These are phyloP conservation scores for Viridothelium virens DNA, from an alignment of 495 filamentous ascomycete species.

Conservation along the genomic window DNA sequence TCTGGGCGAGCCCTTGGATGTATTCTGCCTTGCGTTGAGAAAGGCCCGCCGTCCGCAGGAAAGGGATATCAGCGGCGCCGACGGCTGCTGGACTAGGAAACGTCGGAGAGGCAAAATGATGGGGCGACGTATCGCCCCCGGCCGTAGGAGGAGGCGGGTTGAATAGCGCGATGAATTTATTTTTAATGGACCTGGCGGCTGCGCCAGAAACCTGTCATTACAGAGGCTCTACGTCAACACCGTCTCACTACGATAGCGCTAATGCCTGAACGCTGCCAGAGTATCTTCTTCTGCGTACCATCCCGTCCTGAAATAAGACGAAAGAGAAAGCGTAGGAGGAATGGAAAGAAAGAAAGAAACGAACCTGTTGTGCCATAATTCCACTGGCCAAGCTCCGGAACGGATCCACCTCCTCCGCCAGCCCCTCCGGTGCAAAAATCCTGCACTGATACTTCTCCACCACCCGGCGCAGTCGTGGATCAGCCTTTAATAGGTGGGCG, in stretches of 20 bases:
- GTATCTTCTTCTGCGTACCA: too few relatives aligned
- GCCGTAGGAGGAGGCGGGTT: slow-evolving; percentile 28
- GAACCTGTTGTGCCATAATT: slow-evolving; percentile 83
- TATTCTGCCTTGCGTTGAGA: slow-evolving; percentile 94
- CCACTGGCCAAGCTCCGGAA: slow-evolving; percentile 73
- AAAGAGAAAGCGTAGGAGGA: background rate
- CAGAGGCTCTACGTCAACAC: background rate
- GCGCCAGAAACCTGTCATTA: slow-evolving; percentile 63
- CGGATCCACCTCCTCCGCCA: slow-evolving; percentile 78
- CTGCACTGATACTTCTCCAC: slow-evolving; percentile 68
- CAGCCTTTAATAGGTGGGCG: slow-evolving; percentile 67
- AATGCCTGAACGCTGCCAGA: too few relatives aligned
- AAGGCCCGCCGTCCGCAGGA: slow-evolving; percentile 73
- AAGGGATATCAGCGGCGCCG: slow-evolving; percentile 47
- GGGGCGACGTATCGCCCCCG: slow-evolving; percentile 14
- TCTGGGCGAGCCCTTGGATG: slow-evolving; percentile 71
- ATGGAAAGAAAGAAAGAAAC: slow-evolving; percentile 4
- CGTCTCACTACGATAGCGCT: background rate
- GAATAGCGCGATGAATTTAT: slow-evolving; percentile 78
- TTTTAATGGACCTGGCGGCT: slow-evolving; percentile 79
- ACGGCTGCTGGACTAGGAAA: slow-evolving; percentile 80
- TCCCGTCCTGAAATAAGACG: too few relatives aligned
- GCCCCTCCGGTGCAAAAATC: slow-evolving; percentile 71
- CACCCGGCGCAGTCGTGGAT: slow-evolving; percentile 63
- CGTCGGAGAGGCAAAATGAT: slow-evolving; percentile 5